Evolutionary conservation across 2,329 filamentous ascomycete genomes (phyloP).

Genomic region (Aureobasidium pullulans): DNA sequence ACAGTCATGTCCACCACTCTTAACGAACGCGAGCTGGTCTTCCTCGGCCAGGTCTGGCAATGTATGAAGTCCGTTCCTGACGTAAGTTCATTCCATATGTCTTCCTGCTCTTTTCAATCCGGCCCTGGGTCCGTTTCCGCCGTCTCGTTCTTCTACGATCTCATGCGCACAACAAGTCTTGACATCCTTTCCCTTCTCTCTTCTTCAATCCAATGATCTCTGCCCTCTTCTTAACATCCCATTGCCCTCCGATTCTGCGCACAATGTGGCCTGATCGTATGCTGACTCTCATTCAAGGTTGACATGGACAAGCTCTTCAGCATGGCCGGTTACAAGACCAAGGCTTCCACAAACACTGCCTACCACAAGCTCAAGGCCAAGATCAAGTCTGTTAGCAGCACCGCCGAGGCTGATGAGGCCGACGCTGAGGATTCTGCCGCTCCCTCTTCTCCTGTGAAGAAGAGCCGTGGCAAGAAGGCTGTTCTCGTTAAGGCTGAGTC

Average conservation of each 20-base stretch:
- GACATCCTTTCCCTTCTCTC: not conserved
- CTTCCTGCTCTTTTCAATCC: not conserved
- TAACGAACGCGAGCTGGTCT: not conserved
- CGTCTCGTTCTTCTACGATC: not conserved
- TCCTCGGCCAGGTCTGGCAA: not conserved
- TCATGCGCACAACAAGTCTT: not conserved
- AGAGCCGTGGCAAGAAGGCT: not conserved
- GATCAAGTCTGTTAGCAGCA: constrained; percentile 27
- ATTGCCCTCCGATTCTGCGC: no score
- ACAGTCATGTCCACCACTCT: not conserved
- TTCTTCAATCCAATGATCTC: no score
- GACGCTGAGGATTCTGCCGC: not conserved
- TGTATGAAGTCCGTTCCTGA: not conserved
- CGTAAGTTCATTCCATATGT: not conserved
- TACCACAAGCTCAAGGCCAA: constrained; percentile 61
- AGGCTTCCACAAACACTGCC: constrained; percentile 17
- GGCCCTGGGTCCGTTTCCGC: not conserved
- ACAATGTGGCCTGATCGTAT: not conserved
- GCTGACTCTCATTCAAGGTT: constrained; percentile 13
- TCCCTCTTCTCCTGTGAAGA: not conserved
- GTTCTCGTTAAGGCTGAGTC: not conserved
- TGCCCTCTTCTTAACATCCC: no score
- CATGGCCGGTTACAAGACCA: constrained; percentile 19
- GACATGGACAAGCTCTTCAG: constrained; percentile 18
- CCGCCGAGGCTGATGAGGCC: not conserved